phyloP scores from a whole-genome alignment of 306 rosid genomes.

The Delonix regia region DNA sequence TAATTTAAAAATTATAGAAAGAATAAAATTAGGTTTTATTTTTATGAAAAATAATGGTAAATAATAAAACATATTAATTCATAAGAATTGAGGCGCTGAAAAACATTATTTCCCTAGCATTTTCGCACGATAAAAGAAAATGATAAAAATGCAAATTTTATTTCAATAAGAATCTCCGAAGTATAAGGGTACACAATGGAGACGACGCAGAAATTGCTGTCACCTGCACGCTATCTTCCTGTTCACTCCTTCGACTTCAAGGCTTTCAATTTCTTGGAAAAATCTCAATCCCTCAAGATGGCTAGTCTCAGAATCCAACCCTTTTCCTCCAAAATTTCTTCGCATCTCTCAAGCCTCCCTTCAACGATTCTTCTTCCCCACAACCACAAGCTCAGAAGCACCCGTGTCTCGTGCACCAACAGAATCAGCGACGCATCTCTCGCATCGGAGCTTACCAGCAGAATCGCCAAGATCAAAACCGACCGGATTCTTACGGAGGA shows the following conservation, averaged over 20 bases:
- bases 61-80: no score
- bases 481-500: constrained; percentile 53
- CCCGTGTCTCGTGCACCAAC: constrained; percentile 48
- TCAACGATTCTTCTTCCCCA: constrained; percentile 15
- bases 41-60: no score
- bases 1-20: no score
- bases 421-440: constrained; percentile 55
- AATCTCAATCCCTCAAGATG: constrained; percentile 42
- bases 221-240: neutral
- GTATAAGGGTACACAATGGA: no score
- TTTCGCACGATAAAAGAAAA: no score
- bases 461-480: constrained; percentile 50
- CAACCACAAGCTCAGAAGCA: constrained; percentile 33
- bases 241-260: neutral
- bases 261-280: neutral
- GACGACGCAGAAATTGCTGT: no score
- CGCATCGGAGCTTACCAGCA: constrained; percentile 58
- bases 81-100: no score
- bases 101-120: no score
- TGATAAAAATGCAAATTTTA: no score
- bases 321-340: constrained; percentile 16
- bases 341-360: constrained; percentile 26
- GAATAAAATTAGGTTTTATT: no score
- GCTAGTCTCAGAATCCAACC: constrained; percentile 37
- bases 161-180: no score